Base-by-base conservation (phyloP, 2,329 filamentous ascomycete genomes). In the Colletotrichum sansevieriae region DNA sequence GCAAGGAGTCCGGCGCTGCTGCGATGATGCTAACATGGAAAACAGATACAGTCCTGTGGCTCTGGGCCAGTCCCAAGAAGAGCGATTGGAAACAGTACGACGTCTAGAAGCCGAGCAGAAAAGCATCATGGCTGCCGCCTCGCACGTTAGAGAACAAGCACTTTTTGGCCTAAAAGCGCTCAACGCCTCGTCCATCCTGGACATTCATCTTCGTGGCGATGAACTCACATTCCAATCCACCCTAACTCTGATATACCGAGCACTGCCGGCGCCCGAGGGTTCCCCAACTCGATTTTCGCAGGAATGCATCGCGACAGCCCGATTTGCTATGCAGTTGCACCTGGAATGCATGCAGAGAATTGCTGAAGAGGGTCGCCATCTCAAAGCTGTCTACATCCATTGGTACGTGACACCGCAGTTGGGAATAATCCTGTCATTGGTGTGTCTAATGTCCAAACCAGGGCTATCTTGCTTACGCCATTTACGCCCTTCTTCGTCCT, bases 401-500 rank as follows among this genome's bases (percentile, higher is more conserved):
- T 88, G 85, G 85, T 87, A 74, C 70, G 81, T 66, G 25, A 25
- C 39, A 3, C 51, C 10, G 13, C 20, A 5, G n/a, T 29, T 35
- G 8, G 6, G 2, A 25, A 4, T 1, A 47, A 15, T 1, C 20
- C 49, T 73, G 20, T 71, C 74, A 29, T 29, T 63, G 63, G 62
- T 33, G 22, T n/a, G n/a, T 29, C 43, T n/a, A 11, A 25, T 1
- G n/a, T 39, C 43, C 13, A 11, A 20, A 39, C 4, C 37, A 86
- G 85, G 85, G 84, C 83, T n/a, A 76, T 88, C 29, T 78, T 88
- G 22, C 81, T 88, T 69, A 84, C 84, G 2, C 88, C 87, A 0
- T 89, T 90, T 72, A 84, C 86, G 1, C 87, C 87, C 1, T 88
- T 88, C 72, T 87, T 88, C 63, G 84, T 88, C 29, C 78, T 89